A percentile compares a stretch with the other conserved stretches of the same genome.
phyloP scores from a whole-genome alignment of 305 asterid genomes.

The Caryopteris hybrid region DNA sequence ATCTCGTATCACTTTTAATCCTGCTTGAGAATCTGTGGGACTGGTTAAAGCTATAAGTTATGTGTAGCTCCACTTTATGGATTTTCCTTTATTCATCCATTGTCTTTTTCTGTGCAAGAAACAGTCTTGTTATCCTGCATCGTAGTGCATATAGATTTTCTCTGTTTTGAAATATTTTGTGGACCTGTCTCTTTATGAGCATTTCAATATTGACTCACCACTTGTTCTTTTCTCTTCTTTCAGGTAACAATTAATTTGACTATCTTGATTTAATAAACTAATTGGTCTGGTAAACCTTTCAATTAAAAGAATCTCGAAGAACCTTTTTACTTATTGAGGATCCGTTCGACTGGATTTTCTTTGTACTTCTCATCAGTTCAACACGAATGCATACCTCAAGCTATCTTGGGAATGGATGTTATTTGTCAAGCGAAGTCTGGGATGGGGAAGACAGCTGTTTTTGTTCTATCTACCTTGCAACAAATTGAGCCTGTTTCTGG shows the following conservation, averaged over 20 bases:
- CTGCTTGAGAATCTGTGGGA: background rate
- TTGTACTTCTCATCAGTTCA: slow-evolving; percentile 81
- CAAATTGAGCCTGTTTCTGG: slow-evolving; percentile 89
- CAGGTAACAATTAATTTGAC: slow-evolving; percentile 27
- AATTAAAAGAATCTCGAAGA: slow-evolving; percentile 31
- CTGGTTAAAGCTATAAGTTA: background rate
- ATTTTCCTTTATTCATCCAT: background rate
- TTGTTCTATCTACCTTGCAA: slow-evolving; percentile 84
- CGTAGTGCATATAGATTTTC: background rate
- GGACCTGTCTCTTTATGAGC: background rate
- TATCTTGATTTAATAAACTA: slow-evolving; percentile 26
- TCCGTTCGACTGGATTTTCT: slow-evolving; percentile 49
- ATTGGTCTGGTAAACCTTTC: slow-evolving; percentile 38
- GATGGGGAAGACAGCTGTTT: slow-evolving; percentile 97
- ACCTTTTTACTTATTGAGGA: slow-evolving; percentile 52
- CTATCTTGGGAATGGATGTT: slow-evolving; percentile 94
- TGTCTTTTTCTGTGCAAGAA: background rate
- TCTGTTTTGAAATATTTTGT: background rate
- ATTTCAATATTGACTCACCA: background rate
- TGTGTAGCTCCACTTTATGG: background rate
- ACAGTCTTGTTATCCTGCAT: background rate
- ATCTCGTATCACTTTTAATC: background rate
- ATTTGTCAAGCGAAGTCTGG: slow-evolving; percentile 98
- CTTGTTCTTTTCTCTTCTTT: background rate
- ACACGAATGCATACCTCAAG: slow-evolving; percentile 98